These are phyloP conservation scores for Rhododendron mucronatum DNA, from an alignment of 148 eudicot species.

Conservation along the genomic window DNA sequence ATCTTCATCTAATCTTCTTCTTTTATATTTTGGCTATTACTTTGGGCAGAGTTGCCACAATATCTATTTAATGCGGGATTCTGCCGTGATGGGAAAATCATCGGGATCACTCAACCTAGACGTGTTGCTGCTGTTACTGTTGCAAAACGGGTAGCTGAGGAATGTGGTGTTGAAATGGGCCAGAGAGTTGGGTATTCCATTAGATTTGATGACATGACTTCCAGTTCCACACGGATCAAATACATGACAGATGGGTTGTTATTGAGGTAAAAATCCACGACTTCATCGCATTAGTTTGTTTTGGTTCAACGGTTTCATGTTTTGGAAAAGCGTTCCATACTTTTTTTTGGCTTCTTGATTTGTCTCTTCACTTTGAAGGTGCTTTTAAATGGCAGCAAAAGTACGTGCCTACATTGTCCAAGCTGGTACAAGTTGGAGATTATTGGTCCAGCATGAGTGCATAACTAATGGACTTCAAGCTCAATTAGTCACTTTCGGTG, in stretches of 20 bases:
- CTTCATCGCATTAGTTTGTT: neutral
- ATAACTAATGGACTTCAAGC: neutral
- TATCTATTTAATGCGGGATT: constrained; percentile 69
- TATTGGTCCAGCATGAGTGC: neutral
- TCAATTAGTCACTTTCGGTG: neutral
- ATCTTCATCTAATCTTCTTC: neutral
- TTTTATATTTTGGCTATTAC: neutral
- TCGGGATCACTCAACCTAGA: constrained; percentile 96
- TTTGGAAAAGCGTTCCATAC: neutral
- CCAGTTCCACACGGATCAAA: constrained; percentile 76
- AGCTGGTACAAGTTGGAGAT: neutral
- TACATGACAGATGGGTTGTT: constrained; percentile 97
- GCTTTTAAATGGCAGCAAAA: neutral
- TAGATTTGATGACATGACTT: constrained; percentile 89
- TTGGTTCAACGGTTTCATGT: neutral
- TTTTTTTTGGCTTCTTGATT: neutral
- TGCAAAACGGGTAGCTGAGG: constrained; percentile 96
- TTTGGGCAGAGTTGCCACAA: constrained; percentile 67
- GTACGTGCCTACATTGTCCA: neutral
- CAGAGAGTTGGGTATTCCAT: constrained; percentile 87
- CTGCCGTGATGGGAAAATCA: constrained; percentile 58
- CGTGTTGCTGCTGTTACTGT: constrained; percentile 95
- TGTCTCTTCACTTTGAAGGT: neutral
- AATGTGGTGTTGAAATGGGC: constrained; percentile 75
- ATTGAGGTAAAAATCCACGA: constrained; percentile 50